A percentile compares a stretch with the other conserved stretches of the same genome.
These are phyloP conservation scores for Iberis pinnata DNA, from an alignment of 345 rosid genomes.

Conservation along the genomic window DNA sequence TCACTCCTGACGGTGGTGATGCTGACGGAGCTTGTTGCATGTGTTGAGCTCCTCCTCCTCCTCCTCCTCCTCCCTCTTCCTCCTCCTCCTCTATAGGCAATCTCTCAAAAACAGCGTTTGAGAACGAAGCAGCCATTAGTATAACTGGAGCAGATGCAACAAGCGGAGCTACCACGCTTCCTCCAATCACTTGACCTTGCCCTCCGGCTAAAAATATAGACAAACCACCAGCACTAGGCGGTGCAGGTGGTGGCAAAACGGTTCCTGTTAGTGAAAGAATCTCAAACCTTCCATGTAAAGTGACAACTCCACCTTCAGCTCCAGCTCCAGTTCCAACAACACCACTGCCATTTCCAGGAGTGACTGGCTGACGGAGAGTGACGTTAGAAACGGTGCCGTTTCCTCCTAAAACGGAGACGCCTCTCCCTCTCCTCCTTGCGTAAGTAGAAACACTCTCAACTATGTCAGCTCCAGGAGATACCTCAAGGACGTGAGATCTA, in stretches of 20 bases:
- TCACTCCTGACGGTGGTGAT: constrained; percentile 59
- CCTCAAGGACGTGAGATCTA: constrained; percentile 68
- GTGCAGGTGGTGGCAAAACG: constrained; percentile 78
- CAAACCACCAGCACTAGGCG: constrained; percentile 67
- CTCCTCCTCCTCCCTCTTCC: constrained; percentile 24
- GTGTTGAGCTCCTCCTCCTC: constrained; percentile 29
- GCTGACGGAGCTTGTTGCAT: constrained; percentile 45
- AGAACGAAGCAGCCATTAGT: constrained; percentile 71
- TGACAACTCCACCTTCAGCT: constrained; percentile 49
- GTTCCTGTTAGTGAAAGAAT: constrained; percentile 72
- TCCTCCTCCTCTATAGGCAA: constrained; percentile 54
- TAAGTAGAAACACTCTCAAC: constrained; percentile 48
- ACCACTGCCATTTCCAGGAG: constrained; percentile 31
- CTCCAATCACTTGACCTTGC: constrained; percentile 80
- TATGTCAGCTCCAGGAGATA: constrained; percentile 56
- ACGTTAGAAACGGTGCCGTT: constrained; percentile 60
- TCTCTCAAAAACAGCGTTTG: constrained; percentile 69
- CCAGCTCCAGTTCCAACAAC: constrained; percentile 16
- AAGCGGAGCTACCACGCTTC: constrained; percentile 58
- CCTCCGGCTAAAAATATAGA: constrained; percentile 67
- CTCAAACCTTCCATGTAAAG: constrained; percentile 79
- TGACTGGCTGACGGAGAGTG: constrained; percentile 54
- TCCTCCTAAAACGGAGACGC: constrained; percentile 62
- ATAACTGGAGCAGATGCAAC: constrained; percentile 62
- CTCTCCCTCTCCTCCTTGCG: constrained; percentile 69